A percentile compares a stretch with the other conserved stretches of the same genome.
Conservation (phyloP, 164 flowering plant species). For the Platanus orientalis region DNA sequence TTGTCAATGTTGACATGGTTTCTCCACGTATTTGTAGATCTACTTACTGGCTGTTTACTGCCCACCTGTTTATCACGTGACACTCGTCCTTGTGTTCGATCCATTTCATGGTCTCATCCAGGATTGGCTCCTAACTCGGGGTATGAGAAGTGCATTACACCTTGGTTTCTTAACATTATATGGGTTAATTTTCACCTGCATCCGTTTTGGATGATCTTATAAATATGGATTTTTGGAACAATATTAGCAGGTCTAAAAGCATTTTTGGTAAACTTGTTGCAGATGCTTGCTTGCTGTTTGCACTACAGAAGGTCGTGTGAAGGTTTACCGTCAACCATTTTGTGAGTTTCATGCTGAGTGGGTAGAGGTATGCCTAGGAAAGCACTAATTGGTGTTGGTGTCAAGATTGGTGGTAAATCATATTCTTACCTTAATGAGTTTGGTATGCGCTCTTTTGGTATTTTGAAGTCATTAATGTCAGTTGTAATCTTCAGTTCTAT, state of each 20-base stretch:
- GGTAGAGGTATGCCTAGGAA: slow-evolving; percentile 60
- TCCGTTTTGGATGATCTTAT: neutral
- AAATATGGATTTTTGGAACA: neutral
- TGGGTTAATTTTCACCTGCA: neutral
- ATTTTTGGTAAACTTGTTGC: slow-evolving; percentile 19
- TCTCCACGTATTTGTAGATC: slow-evolving; percentile 34
- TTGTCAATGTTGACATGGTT: neutral
- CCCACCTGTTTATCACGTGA: slow-evolving; percentile 58
- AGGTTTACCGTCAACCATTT: slow-evolving; percentile 78
- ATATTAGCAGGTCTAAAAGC: neutral
- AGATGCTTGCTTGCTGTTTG: slow-evolving; percentile 97
- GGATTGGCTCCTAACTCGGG: slow-evolving; percentile 84
- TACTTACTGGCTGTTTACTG: slow-evolving; percentile 48
- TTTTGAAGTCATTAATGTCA: neutral
- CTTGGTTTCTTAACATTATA: too few species aligned
- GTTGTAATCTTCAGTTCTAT: neutral
- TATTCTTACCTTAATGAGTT: neutral
- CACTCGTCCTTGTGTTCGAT: slow-evolving; percentile 59
- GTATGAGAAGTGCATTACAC: slow-evolving; percentile 26
- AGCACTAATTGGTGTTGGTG: neutral
- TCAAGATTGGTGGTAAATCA: neutral
- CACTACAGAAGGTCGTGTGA: slow-evolving; percentile 71
- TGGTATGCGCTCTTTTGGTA: neutral
- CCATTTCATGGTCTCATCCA: slow-evolving; percentile 85
- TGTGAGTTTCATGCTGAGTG: slow-evolving; percentile 75